Conservation (phyloP, 2,329 filamentous ascomycete species). For the Aspergillus intermedius region DNA sequence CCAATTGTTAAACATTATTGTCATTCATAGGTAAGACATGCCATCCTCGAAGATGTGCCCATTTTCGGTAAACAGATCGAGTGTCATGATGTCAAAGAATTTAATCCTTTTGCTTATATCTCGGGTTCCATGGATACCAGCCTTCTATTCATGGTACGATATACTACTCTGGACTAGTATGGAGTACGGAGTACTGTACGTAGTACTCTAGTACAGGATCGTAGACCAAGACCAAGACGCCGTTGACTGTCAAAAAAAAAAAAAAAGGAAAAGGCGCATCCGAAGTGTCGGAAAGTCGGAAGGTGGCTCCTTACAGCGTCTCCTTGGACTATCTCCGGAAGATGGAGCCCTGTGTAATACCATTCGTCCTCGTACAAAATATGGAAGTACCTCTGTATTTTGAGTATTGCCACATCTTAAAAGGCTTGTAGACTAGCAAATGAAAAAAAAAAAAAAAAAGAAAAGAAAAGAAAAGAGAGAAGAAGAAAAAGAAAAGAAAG, state of each 20-base stretch:
- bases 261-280: background rate
- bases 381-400: no score
- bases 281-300: background rate
- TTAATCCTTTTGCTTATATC: background rate
- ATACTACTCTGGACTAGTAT: background rate
- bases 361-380: background rate
- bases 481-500: no score
- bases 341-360: background rate
- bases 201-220: background rate
- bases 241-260: background rate
- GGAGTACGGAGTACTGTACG: background rate
- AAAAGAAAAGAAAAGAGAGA: no score
- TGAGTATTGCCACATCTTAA: no score
- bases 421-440: no score
- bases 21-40: no score
- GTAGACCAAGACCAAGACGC: background rate
- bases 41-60: background rate
- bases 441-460: no score
- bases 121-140: background rate
- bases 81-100: background rate
- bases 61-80: background rate
- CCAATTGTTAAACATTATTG: background rate
- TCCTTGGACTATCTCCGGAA: background rate
- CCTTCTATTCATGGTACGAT: background rate
- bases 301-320: background rate